Evolutionary conservation across 2,329 filamentous ascomycete genomes (phyloP).

Genomic region (Pestalotiopsis sp.): DNA sequence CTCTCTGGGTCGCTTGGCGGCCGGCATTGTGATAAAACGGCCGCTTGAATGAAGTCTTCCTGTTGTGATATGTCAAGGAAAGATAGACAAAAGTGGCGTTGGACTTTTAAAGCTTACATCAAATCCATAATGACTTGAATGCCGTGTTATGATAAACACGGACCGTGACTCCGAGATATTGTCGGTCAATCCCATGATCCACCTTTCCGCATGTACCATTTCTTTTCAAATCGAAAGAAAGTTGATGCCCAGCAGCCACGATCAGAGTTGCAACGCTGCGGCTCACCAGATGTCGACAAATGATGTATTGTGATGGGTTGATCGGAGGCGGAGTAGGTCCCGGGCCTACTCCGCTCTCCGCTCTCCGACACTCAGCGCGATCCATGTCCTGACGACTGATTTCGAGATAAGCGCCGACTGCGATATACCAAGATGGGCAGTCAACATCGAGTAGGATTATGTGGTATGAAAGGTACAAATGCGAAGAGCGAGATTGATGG

Average conservation of each 20-base stretch:
- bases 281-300: background rate
- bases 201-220: background rate
- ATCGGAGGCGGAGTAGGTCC: background rate
- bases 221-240: background rate
- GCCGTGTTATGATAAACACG: background rate
- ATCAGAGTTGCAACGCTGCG: background rate
- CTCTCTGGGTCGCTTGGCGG: background rate
- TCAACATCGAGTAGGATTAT: too few species aligned
- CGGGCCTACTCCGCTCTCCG: background rate
- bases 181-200: background rate
- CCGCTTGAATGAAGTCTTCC: background rate
- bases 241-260: background rate
- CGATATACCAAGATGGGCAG: too few species aligned
- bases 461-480: too few species aligned
- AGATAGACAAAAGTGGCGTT: background rate
- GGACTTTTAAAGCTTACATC: background rate
- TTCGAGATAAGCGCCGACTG: too few species aligned
- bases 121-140: background rate
- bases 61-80: background rate
- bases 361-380: too few species aligned
- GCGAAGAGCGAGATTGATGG: too few species aligned
- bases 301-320: background rate
- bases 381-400: too few species aligned
- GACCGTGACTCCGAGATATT: background rate
- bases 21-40: background rate